Percentiles rank a stretch among this genome's conserved stretches.
phyloP scores from a whole-genome alignment of 208 protist genomes.

The Leishmania aethiopica region DNA sequence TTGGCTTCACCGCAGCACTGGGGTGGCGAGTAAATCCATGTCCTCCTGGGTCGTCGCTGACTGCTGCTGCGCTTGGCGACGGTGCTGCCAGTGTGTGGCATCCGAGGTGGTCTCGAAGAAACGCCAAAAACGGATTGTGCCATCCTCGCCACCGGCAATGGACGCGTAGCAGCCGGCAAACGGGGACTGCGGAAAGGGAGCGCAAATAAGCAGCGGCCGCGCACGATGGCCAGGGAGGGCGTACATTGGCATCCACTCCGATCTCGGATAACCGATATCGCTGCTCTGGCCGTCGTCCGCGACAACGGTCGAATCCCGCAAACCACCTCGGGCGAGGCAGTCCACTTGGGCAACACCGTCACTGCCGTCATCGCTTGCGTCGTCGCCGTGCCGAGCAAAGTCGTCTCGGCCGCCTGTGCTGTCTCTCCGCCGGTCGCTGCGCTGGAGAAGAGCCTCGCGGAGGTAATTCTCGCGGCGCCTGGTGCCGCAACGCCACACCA shows the following conservation, averaged over 20 bases:
- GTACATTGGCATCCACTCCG: slow-evolving; percentile 43
- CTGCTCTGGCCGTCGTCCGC: background rate
- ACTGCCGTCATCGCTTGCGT: background rate
- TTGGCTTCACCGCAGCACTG: slow-evolving; percentile 33
- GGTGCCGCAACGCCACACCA: slow-evolving; percentile 35
- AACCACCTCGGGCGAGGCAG: background rate
- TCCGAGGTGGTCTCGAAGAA: slow-evolving; percentile 51
- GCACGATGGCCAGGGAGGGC: slow-evolving; percentile 66
- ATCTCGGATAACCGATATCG: slow-evolving; percentile 1
- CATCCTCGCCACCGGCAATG: slow-evolving; percentile 62
- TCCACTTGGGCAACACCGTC: background rate
- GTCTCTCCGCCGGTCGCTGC: background rate
- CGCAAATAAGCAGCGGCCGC: slow-evolving; percentile 62
- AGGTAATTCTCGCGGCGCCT: slow-evolving; percentile 24
- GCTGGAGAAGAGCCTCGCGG: slow-evolving; percentile 25
- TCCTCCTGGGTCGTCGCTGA: slow-evolving; percentile 42
- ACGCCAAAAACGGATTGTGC: slow-evolving; percentile 81
- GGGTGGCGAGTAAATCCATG: slow-evolving; percentile 38
- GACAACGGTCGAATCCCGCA: background rate
- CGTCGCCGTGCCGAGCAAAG: background rate
- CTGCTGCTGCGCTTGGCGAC: slow-evolving; percentile 35
- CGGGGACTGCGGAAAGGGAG: slow-evolving; percentile 52
- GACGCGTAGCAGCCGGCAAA: slow-evolving; percentile 64
- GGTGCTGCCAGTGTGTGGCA: slow-evolving; percentile 43
- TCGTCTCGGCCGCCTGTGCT: background rate